Conservation (phyloP, 352 stramenopile species). For the Phytophthora aleatoria region DNA sequence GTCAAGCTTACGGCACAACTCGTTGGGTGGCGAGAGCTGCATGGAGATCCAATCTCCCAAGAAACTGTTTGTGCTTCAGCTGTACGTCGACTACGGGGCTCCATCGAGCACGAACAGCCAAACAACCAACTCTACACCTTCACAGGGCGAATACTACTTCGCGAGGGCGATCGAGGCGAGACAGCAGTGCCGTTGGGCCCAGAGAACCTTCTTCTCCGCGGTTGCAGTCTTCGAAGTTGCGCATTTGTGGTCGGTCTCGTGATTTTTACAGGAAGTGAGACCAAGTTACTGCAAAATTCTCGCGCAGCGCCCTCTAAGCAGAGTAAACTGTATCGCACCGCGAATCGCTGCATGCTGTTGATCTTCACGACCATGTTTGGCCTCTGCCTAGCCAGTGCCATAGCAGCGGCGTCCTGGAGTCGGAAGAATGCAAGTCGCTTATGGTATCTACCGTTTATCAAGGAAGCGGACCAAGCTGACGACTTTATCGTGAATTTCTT, state of each 20-base stretch:
- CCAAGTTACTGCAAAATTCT: slow-evolving; percentile 87
- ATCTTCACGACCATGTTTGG: slow-evolving; percentile 76
- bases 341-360: slow-evolving; percentile 81
- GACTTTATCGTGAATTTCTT: slow-evolving; percentile 81
- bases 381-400: slow-evolving; percentile 59
- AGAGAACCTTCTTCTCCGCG: slow-evolving; percentile 93
- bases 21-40: slow-evolving; percentile 39
- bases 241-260: slow-evolving; percentile 93
- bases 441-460: slow-evolving; percentile 62
- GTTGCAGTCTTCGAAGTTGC: slow-evolving; percentile 94
- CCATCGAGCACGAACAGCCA: slow-evolving; percentile 74
- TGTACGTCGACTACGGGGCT: slow-evolving; percentile 39
- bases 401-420: slow-evolving; percentile 45
- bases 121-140: slow-evolving; percentile 86
- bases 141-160: slow-evolving; percentile 56
- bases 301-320: slow-evolving; percentile 86
- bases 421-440: slow-evolving; percentile 34
- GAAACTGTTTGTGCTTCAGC: slow-evolving; percentile 33
- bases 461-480: slow-evolving; percentile 27
- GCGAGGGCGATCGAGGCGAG: slow-evolving; percentile 21
- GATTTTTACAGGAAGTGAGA: slow-evolving; percentile 92
- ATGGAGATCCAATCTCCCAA: slow-evolving; percentile 38
- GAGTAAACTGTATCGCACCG: slow-evolving; percentile 72
- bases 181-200: slow-evolving; percentile 42
- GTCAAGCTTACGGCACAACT: slow-evolving; percentile 46